A percentile compares a stretch with the other conserved stretches of the same genome.
Evolutionary conservation across 371 early-diverging fungal species (phyloP).

Genomic region (Lichtheimia ramosa): DNA sequence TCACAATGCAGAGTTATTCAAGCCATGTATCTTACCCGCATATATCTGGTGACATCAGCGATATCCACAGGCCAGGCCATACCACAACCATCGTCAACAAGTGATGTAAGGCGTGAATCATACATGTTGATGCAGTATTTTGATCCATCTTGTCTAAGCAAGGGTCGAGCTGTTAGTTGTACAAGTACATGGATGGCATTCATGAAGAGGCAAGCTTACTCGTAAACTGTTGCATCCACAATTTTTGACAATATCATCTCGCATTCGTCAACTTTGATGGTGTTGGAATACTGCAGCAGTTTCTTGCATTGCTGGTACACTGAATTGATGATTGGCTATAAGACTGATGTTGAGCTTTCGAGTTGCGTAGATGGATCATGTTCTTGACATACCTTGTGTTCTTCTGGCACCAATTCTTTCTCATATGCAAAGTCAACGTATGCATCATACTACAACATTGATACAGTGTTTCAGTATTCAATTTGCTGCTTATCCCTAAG

Average conservation of each 20-base stretch:
- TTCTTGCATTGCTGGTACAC: not conserved
- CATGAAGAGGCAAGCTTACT: slow-evolving; percentile 18
- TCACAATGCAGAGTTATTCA: not conserved
- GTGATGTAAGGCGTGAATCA: slow-evolving; percentile 73
- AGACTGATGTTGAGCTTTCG: too few relatives aligned
- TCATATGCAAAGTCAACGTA: slow-evolving; percentile 49
- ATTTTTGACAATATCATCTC: slow-evolving; percentile 31
- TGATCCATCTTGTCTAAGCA: slow-evolving; percentile 6
- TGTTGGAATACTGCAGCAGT: not conserved
- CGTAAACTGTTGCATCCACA: slow-evolving; percentile 27
- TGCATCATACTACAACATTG: slow-evolving; percentile 52
- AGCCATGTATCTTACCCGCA: slow-evolving; percentile 44
- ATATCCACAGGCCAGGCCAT: slow-evolving; percentile 76
- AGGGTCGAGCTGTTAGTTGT: too few relatives aligned
- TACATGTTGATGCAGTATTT: slow-evolving; percentile 76
- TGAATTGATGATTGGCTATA: not conserved
- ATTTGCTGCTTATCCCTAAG: not conserved
- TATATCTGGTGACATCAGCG: slow-evolving; percentile 56
- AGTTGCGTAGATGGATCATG: too few relatives aligned
- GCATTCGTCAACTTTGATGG: slow-evolving; percentile 27
- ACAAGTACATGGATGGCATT: too few relatives aligned
- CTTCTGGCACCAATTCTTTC: slow-evolving; percentile 35
- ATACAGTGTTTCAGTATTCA: not conserved
- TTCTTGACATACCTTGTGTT: slow-evolving; percentile 28
- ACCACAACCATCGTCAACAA: slow-evolving; percentile 55